A percentile compares a stretch with the other conserved stretches of the same genome.
Evolutionary conservation across 2,329 filamentous ascomycete genomes (phyloP).

Genomic region (Clonostachys rosea): DNA sequence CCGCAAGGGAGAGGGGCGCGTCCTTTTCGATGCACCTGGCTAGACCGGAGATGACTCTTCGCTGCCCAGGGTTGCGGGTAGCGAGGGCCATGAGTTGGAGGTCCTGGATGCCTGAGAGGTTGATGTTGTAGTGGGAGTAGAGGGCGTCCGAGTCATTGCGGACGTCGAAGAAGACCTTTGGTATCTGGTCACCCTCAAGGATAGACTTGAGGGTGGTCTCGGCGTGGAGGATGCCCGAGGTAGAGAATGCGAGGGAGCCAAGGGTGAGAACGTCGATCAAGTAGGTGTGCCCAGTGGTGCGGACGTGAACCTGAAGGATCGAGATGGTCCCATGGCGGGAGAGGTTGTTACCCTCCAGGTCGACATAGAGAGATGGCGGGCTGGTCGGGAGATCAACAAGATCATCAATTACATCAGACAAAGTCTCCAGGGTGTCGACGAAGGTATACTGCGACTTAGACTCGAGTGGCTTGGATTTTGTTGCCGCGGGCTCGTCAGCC

Average conservation of each 20-base stretch:
- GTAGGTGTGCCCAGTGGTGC: constrained; percentile 20
- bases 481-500: no score
- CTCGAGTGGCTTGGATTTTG: no score
- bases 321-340: constrained; percentile 35
- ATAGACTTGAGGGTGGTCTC: constrained; percentile 25
- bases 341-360: constrained; percentile 41
- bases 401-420: constrained; percentile 7
- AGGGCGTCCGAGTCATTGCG: constrained; percentile 54
- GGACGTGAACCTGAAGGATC: constrained; percentile 32
- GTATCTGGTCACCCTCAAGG: constrained; percentile 28
- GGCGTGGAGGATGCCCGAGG: not conserved
- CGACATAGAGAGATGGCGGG: constrained; percentile 36
- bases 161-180: constrained; percentile 54
- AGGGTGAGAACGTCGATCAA: constrained; percentile 40
- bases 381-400: constrained; percentile 13
- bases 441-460: no score
- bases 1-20: constrained; percentile 1
- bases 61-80: constrained; percentile 6
- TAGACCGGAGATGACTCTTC: constrained; percentile 11
- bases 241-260: constrained; percentile 24
- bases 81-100: constrained; percentile 53
- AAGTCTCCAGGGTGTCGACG: not conserved
- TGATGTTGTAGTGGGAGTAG: constrained; percentile 35
- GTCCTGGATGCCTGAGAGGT: constrained; percentile 39
- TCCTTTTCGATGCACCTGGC: constrained; percentile 22